Evolutionary conservation across 495 filamentous ascomycete species (phyloP).

Genomic region (Bacidia gigantensis): DNA sequence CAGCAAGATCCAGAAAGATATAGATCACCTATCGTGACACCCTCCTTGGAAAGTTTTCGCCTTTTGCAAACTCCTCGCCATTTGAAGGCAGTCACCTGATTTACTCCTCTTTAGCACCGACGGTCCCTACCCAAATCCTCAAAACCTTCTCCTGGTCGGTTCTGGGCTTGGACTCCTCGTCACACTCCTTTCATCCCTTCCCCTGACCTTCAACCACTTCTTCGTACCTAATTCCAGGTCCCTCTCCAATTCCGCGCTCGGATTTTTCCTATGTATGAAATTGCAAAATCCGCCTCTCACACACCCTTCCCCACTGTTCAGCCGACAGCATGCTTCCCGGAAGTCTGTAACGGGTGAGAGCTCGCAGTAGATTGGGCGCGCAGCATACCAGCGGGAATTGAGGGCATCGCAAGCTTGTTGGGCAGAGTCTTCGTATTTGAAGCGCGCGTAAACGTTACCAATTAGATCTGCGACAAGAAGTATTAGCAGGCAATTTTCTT

Average conservation of each 20-base stretch:
- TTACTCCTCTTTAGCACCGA: background rate
- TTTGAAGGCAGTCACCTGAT: background rate
- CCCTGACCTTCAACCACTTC: constrained; percentile 86
- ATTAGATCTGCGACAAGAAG: constrained; percentile 58
- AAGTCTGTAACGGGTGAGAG: constrained; percentile 95
- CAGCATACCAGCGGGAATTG: constrained; percentile 94
- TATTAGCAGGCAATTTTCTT: background rate
- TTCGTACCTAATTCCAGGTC: constrained; percentile 79
- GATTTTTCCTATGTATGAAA: constrained; percentile 97
- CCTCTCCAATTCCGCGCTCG: constrained; percentile 69
- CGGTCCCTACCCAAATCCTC: constrained; percentile 16
- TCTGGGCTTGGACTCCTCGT: constrained; percentile 63
- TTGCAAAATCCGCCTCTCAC: constrained; percentile 97
- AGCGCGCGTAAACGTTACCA: constrained; percentile 97
- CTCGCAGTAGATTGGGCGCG: constrained; percentile 95
- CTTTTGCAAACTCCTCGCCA: too few relatives aligned
- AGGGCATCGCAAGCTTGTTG: constrained; percentile 86
- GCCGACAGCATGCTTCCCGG: constrained; percentile 88
- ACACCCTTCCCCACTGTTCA: constrained; percentile 91
- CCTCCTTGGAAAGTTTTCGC: too few relatives aligned
- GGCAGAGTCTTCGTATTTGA: constrained; percentile 98
- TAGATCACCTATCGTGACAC: too few relatives aligned
- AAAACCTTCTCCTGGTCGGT: constrained; percentile 56
- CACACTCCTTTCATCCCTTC: constrained; percentile 72
- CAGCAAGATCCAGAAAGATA: too few relatives aligned